Percentiles rank a stretch among this genome's conserved stretches.
These are phyloP conservation scores for Colletotrichum theobromicola DNA, from an alignment of 2,329 filamentous ascomycete genomes.

Conservation along the genomic window DNA sequence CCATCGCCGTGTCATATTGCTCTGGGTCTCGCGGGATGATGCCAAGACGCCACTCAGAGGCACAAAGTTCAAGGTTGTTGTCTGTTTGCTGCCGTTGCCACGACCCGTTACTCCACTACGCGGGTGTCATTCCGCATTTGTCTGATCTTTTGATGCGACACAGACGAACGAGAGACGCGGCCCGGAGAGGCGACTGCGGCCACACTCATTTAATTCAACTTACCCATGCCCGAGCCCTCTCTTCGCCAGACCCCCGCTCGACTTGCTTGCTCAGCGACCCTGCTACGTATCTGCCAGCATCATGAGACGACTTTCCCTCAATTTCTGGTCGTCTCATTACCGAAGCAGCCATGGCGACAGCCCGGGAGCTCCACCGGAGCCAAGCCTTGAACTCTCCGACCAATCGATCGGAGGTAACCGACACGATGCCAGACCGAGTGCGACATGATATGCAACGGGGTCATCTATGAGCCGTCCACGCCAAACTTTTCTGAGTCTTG, in stretches of 20 bases:
- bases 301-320: constrained; percentile 4
- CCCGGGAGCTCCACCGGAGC: background rate
- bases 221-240: background rate
- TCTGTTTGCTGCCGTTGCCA: background rate
- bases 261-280: background rate
- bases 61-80: background rate
- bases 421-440: background rate
- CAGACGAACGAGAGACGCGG: constrained; percentile 2
- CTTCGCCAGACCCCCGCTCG: background rate
- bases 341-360: constrained; percentile 4
- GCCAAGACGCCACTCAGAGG: background rate
- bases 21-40: background rate
- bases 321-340: constrained; percentile 14
- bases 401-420: constrained; percentile 8
- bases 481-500: background rate
- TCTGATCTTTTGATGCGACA: constrained; percentile 15
- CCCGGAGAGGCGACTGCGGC: constrained; percentile 1
- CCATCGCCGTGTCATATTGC: background rate
- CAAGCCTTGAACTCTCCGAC: background rate
- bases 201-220: background rate
- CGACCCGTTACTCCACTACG: background rate
- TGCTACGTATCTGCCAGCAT: background rate
- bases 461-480: background rate
- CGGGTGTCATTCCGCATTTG: constrained; percentile 19
- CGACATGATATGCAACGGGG: background rate